Percentiles rank a stretch among this genome's conserved stretches.
Conservation (phyloP, 805 yeast species). For the Cyberlindnera meyerae region DNA sequence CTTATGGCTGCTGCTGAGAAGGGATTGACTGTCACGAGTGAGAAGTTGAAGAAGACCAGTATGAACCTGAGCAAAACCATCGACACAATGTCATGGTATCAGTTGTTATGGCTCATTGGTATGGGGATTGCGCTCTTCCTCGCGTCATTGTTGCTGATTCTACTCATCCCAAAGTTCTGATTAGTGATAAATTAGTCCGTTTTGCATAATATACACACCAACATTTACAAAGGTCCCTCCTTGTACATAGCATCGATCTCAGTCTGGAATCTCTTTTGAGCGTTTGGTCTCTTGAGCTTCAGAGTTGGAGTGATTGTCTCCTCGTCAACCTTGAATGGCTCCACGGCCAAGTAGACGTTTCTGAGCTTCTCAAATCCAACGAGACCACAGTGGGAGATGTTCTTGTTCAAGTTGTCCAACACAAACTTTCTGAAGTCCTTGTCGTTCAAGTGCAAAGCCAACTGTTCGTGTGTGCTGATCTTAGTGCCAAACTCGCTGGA, state of each 20-base stretch:
- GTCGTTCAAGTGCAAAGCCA: constrained; percentile 22
- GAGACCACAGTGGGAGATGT: constrained; percentile 32
- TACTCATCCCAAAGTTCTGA: constrained; percentile 36
- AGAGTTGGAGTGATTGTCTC: constrained; percentile 57
- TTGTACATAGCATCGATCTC: constrained; percentile 40
- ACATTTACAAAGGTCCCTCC: constrained; percentile 31
- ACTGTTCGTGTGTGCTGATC: constrained; percentile 21
- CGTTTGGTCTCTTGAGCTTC: constrained; percentile 48
- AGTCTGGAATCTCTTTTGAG: constrained; percentile 40
- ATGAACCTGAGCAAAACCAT: constrained; percentile 26
- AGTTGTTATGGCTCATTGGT: constrained; percentile 26
- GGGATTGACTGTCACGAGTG: constrained; percentile 36
- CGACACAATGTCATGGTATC: constrained; percentile 27
- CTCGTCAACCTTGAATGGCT: constrained; percentile 49
- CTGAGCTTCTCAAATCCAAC: constrained; percentile 49
- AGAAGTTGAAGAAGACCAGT: constrained; percentile 30
- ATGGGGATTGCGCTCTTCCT: constrained; percentile 26
- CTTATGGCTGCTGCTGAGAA: constrained; percentile 37
- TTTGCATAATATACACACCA: no score
- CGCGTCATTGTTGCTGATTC: constrained; percentile 31
- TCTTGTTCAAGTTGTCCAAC: constrained; percentile 33
- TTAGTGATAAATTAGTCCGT: no score
- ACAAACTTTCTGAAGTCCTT: constrained; percentile 34
- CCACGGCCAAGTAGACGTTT: constrained; percentile 41
- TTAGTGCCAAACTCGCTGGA: constrained; percentile 10